Conservation (phyloP, 805 yeast genomes). For the Wickerhamomyces alni region DNA sequence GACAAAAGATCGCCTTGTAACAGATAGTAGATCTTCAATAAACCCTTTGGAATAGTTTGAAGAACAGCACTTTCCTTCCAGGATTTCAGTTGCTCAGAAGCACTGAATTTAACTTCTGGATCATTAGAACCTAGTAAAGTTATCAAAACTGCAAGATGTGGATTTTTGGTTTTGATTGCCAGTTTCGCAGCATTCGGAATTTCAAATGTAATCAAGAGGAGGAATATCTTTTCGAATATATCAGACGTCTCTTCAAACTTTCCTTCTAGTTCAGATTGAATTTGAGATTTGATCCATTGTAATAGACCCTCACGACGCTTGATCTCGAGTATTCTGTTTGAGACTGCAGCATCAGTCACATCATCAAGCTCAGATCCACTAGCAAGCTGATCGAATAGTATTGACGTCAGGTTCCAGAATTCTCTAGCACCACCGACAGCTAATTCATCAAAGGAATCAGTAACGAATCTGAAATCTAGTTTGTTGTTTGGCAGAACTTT, state of each 20-base stretch:
- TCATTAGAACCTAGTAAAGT: slow-evolving; percentile 71
- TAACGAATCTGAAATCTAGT: slow-evolving; percentile 27
- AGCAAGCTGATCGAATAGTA: slow-evolving; percentile 46
- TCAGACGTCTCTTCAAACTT: slow-evolving; percentile 30
- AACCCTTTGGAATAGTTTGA: slow-evolving; percentile 42
- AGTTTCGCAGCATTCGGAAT: slow-evolving; percentile 52
- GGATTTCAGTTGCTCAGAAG: slow-evolving; percentile 53
- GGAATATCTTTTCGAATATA: slow-evolving; percentile 45
- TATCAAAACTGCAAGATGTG: slow-evolving; percentile 65
- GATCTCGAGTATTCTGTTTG: slow-evolving; percentile 23
- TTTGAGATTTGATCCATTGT: slow-evolving; percentile 50
- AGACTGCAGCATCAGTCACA: slow-evolving; percentile 18
- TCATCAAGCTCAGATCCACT: slow-evolving; percentile 14
- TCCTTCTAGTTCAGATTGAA: slow-evolving; percentile 27
- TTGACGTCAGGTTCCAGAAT: slow-evolving; percentile 53
- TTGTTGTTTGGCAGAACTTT: slow-evolving; percentile 23
- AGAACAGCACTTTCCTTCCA: slow-evolving; percentile 50
- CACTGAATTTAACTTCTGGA: slow-evolving; percentile 45
- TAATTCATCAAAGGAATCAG: slow-evolving; percentile 12
- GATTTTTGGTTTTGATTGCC: slow-evolving; percentile 57
- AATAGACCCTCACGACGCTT: slow-evolving; percentile 41
- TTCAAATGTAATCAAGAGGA: slow-evolving; percentile 47
- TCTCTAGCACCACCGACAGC: slow-evolving; percentile 22
- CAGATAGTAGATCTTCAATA: slow-evolving; percentile 58
- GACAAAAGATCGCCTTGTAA: slow-evolving; percentile 46